Conservation (phyloP, 257 asterid genomes). For the Nicotiana paniculata region DNA sequence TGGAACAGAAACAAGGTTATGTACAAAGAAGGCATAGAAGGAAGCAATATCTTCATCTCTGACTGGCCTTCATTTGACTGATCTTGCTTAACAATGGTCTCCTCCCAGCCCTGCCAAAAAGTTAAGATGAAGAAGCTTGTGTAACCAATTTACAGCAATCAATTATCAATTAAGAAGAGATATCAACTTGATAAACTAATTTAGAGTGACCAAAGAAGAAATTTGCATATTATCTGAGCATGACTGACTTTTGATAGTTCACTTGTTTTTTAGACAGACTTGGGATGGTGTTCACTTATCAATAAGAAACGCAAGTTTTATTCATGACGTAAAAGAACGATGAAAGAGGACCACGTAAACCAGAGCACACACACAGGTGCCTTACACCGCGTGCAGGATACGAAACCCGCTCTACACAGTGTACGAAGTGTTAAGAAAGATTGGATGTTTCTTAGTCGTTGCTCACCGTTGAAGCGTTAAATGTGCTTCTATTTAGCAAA, state of each 20-base stretch:
- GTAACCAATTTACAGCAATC: slow-evolving; percentile 9
- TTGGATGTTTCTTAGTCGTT: too few relatives aligned
- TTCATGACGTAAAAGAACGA: background rate
- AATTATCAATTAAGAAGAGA: background rate
- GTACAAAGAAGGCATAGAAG: slow-evolving; percentile 92
- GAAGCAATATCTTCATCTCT: slow-evolving; percentile 85
- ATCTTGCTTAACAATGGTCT: slow-evolving; percentile 79
- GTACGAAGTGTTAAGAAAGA: too few relatives aligned
- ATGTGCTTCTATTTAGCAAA: too few relatives aligned
- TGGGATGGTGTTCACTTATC: background rate
- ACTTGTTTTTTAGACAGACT: too few relatives aligned
- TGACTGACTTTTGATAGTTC: background rate
- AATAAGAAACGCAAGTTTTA: background rate
- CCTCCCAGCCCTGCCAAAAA: slow-evolving; percentile 92
- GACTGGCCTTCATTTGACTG: slow-evolving; percentile 59
- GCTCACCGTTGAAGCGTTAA: too few relatives aligned
- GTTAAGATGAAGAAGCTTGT: slow-evolving; percentile 10
- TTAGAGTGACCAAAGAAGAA: background rate
- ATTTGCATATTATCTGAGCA: background rate
- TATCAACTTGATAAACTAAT: background rate
- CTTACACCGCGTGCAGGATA: background rate
- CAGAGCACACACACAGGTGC: background rate
- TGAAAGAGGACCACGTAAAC: background rate
- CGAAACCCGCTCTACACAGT: background rate
- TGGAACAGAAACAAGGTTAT: slow-evolving; percentile 66